Evolutionary conservation across 2,329 filamentous ascomycete species (phyloP), one percentile per base, ranked within the genome.

Genomic region (Alternaria solani): DNA sequence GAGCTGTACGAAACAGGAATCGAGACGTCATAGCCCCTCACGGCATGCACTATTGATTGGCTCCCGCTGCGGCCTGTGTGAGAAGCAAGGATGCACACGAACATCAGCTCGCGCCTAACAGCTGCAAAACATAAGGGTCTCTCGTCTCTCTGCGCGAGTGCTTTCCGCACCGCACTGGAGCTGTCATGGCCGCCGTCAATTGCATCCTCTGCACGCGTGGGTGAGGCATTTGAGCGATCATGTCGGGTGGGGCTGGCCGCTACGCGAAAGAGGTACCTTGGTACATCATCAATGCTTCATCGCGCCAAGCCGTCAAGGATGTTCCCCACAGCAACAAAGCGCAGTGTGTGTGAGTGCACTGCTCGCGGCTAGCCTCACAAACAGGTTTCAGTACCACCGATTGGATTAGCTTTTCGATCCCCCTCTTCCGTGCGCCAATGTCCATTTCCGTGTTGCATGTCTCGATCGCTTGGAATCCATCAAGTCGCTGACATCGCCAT

Each of bases 11-110:
- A 66, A 67, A 62, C 60, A 61, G 57, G 64, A 67, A 59, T 71
- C 64, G 63, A 61, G 64, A 72, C 68, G 69, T 72, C 69, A 72
- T 72, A 47, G 53, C 69, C 62, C 69, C 69, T 71, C 69, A 70
- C 68, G 56, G 49, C 62, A 63, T 66, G 66, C 64, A 59, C 61
- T 39, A 52, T 57, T 49, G 55, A 72, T 72, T 71, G 69, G 68
- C 28, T 70, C 51, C 52, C 43, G 59, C 44, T 36, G 18, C 52
- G 34, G 52, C 18, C 36, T 49, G 41, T n/a, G 38, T 20, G 28
- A 32, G 32, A 32, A 47, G 49, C 56, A 59, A 54, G 47, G 56
- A 55, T 51, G 30, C 36, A 47, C 48, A 47, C 48, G n/a, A 64
- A 57, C 61, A 44, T 54, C 44, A 53, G 54, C 61, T 47, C 44